Evolutionary conservation across 805 yeast species (phyloP).

Genomic region (Millerozyma acaciae): DNA sequence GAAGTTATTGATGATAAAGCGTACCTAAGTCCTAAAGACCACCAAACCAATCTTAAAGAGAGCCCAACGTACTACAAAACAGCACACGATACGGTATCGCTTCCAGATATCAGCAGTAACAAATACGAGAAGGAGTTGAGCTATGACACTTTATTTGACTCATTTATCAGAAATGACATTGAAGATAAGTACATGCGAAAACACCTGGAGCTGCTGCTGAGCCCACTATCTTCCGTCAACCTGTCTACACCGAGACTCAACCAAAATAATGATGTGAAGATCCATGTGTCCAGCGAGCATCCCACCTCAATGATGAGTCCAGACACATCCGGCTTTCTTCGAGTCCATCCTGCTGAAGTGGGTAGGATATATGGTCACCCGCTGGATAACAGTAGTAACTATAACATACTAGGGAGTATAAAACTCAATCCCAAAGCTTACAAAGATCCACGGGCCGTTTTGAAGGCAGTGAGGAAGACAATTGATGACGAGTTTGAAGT

Average conservation of each 20-base stretch:
- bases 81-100: too few species aligned
- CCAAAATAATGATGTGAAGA: neutral
- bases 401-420: conserved; percentile 3
- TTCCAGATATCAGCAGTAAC: too few species aligned
- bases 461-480: conserved; percentile 10
- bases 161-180: conserved; percentile 1
- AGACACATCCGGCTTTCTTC: neutral
- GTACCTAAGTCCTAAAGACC: too few species aligned
- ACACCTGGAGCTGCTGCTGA: neutral
- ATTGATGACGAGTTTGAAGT: conserved; percentile 13
- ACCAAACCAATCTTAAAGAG: too few species aligned
- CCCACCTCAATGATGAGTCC: too few species aligned
- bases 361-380: conserved; percentile 7
- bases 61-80: too few species aligned
- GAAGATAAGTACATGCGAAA: neutral
- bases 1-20: too few species aligned
- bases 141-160: conserved; percentile 3
- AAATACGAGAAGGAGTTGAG: neutral
- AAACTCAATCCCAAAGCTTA: neutral
- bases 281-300: neutral
- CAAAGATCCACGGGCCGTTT: neutral
- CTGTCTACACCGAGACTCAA: neutral
- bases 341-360: neutral
- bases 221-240: neutral
- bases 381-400: neutral